These are phyloP conservation scores for Bondarzewia mesenterica DNA, from an alignment of 1,284 basidiomycete genomes.

Conservation along the genomic window DNA sequence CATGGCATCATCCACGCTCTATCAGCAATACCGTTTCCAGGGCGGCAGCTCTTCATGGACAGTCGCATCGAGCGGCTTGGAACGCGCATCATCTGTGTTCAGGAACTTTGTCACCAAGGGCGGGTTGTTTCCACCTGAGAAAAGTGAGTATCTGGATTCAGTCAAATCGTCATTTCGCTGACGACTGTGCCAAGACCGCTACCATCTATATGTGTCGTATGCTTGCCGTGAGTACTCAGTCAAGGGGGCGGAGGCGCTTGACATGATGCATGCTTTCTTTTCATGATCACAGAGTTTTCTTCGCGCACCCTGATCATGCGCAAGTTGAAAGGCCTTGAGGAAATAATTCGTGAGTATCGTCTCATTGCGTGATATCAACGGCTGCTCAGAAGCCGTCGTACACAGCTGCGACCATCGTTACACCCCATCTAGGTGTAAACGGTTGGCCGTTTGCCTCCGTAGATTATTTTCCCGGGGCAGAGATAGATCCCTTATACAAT, in stretches of 20 bases:
- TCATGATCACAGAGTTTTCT: constrained; percentile 61
- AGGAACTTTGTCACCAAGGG: constrained; percentile 66
- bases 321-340: constrained; percentile 79
- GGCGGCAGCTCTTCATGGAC: no score
- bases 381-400: background rate
- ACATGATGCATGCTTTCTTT: background rate
- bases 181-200: constrained; percentile 50
- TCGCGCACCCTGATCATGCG: constrained; percentile 85
- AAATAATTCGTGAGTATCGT: constrained; percentile 58
- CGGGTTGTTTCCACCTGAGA: constrained; percentile 76
- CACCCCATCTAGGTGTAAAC: constrained; percentile 74
- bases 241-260: no score
- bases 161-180: background rate
- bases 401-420: constrained; percentile 74
- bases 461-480: constrained; percentile 67
- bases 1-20: no score
- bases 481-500: constrained; percentile 63
- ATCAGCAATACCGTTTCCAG: no score
- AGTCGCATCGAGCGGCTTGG: no score
- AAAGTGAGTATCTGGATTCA: constrained; percentile 38
- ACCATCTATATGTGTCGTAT: constrained; percentile 83
- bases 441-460: constrained; percentile 85
- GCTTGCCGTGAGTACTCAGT: constrained; percentile 75
- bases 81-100: no score
- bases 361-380: background rate